A percentile compares a stretch with the other conserved stretches of the same genome.
These are phyloP conservation scores for Boletus subcaerulescens DNA, from an alignment of 768 basidiomycete genomes.

Conservation along the genomic window DNA sequence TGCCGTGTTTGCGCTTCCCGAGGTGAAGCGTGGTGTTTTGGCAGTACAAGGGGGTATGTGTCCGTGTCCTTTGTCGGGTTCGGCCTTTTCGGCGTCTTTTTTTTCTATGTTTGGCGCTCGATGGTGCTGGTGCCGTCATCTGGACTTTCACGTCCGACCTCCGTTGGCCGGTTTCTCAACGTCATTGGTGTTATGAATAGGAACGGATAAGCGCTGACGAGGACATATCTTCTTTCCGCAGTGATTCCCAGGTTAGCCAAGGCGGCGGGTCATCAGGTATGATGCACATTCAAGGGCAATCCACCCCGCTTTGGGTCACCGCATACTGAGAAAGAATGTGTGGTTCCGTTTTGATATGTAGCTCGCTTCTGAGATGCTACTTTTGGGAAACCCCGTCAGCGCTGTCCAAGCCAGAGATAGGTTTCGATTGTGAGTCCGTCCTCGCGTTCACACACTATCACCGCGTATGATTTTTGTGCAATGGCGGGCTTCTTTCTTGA, in stretches of 20 bases:
- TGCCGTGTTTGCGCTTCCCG: constrained; percentile 71
- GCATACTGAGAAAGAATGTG: constrained; percentile 12
- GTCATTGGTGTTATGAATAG: background rate
- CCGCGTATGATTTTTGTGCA: constrained; percentile 7
- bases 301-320: constrained; percentile 7
- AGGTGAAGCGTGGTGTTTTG: constrained; percentile 75
- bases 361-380: constrained; percentile 74
- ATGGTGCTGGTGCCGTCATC: background rate
- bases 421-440: constrained; percentile 71
- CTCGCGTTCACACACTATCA: constrained; percentile 14
- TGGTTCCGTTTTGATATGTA: constrained; percentile 25
- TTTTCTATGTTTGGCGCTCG: background rate
- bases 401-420: constrained; percentile 65
- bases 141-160: background rate
- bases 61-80: background rate
- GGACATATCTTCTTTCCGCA: constrained; percentile 22
- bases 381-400: constrained; percentile 65
- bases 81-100: background rate
- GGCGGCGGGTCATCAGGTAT: constrained; percentile 74
- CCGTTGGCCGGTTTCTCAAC: background rate
- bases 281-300: constrained; percentile 2
- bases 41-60: constrained; percentile 66
- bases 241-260: constrained; percentile 67
- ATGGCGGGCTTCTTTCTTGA: constrained; percentile 7
- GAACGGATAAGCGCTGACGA: constrained; percentile 12